Evolutionary conservation across 305 asterid genomes (phyloP).

Genomic region (Monarda citriodora): DNA sequence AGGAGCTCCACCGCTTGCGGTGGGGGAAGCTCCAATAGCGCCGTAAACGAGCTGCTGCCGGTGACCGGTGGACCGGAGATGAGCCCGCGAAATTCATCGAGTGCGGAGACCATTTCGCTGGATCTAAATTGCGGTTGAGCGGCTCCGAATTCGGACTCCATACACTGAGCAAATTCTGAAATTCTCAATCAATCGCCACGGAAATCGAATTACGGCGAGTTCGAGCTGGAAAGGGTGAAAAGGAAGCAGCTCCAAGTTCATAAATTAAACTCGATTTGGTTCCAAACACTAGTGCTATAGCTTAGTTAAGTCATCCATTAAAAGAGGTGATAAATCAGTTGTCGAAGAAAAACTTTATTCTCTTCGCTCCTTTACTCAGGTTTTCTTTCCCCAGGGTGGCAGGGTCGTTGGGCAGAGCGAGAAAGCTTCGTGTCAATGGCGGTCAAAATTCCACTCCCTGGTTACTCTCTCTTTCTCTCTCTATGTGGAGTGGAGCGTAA

Average conservation of each 20-base stretch:
- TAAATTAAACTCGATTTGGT: background rate
- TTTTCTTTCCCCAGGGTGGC: constrained; percentile 9
- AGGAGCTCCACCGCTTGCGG: constrained; percentile 88
- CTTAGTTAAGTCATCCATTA: background rate
- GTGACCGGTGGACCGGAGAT: constrained; percentile 39
- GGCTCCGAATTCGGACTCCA: constrained; percentile 42
- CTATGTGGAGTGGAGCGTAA: constrained; percentile 15
- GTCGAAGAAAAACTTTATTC: background rate
- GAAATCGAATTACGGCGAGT: background rate
- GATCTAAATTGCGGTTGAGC: constrained; percentile 53
- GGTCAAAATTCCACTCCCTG: constrained; percentile 26
- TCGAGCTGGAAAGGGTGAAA: background rate
- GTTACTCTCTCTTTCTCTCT: background rate
- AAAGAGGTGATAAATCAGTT: background rate
- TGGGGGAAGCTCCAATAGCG: constrained; percentile 87
- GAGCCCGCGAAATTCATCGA: constrained; percentile 44
- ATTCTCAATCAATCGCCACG: background rate
- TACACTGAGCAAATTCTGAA: constrained; percentile 11
- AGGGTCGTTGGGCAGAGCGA: constrained; percentile 15
- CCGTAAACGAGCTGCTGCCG: constrained; percentile 77
- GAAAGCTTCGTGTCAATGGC: constrained; percentile 34
- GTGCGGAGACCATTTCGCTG: constrained; percentile 40
- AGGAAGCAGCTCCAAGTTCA: constrained; percentile 15
- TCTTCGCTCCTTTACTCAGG: background rate
- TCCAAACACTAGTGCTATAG: background rate